Conservation (phyloP, 2,329 filamentous ascomycete species). For the Penicillium brevicompactum region DNA sequence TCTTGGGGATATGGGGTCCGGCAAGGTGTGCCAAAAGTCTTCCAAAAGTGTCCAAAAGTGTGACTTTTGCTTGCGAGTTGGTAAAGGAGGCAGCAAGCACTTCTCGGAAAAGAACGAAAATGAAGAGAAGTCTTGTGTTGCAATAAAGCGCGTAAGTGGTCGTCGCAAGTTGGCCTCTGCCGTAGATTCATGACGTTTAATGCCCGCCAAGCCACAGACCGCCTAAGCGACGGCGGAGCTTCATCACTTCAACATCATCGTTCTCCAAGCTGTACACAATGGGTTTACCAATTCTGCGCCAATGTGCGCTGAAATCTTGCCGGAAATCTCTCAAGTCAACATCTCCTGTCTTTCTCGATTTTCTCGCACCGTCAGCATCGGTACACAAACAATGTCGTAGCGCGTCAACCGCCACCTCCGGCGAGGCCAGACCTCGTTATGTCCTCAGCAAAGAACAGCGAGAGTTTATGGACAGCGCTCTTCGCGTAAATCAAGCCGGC, state of each 20-base stretch:
- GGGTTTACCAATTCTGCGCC: slow-evolving; percentile 25
- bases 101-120: not conserved
- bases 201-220: slow-evolving; percentile 30
- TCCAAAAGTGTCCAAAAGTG: not conserved
- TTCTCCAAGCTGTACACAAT: slow-evolving; percentile 21
- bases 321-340: slow-evolving; percentile 11
- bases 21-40: not conserved
- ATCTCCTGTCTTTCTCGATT: slow-evolving; percentile 37
- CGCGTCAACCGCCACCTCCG: slow-evolving; percentile 30
- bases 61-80: not conserved
- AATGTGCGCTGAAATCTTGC: slow-evolving; percentile 18
- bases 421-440: slow-evolving; percentile 43
- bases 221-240: slow-evolving; percentile 5
- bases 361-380: slow-evolving; percentile 36
- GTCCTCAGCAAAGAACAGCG: slow-evolving; percentile 70
- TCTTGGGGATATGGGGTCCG: slow-evolving; percentile 1
- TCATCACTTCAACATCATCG: not conserved
- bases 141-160: slow-evolving; percentile 17
- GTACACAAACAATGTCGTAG: slow-evolving; percentile 29
- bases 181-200: slow-evolving; percentile 34
- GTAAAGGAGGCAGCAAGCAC: not conserved
- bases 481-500: slow-evolving; percentile 95
- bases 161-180: slow-evolving; percentile 26
- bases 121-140: slow-evolving; percentile 8
- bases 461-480: slow-evolving; percentile 74